Conservation (phyloP, 768 basidiomycete species). For the Leccinum disarticulatum region DNA sequence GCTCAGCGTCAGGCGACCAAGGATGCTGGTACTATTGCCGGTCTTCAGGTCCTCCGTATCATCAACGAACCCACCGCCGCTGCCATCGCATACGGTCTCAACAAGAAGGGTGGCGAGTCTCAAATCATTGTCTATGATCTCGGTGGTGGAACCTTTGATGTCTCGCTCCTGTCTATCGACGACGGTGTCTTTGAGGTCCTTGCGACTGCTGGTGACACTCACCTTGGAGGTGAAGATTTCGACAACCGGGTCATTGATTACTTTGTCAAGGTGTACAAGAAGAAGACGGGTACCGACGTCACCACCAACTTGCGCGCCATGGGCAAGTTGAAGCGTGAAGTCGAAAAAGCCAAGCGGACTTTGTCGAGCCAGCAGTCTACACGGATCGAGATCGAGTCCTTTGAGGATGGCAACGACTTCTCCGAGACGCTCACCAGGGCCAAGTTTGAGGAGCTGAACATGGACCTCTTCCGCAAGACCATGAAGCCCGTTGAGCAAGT, state of each 20-base stretch:
- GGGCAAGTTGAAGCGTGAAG: constrained; percentile 90
- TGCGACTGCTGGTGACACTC: constrained; percentile 91
- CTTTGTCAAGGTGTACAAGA: constrained; percentile 88
- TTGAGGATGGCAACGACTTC: constrained; percentile 96
- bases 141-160: constrained; percentile 98
- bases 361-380: constrained; percentile 87
- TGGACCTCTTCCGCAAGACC: constrained; percentile 98
- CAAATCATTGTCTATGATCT: constrained; percentile 98
- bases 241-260: constrained; percentile 92
- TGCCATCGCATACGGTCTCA: constrained; percentile 96
- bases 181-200: constrained; percentile 91
- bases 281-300: constrained; percentile 86
- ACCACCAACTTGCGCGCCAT: constrained; percentile 77
- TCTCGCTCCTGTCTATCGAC: constrained; percentile 92
- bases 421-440: constrained; percentile 96
- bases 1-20: constrained; percentile 99
- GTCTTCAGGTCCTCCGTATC: constrained; percentile 92
- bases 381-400: constrained; percentile 92
- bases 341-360: constrained; percentile 94
- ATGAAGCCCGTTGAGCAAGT: constrained; percentile 99
- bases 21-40: constrained; percentile 94
- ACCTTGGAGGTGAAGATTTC: constrained; percentile 95
- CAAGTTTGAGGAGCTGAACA: constrained; percentile 98
- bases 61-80: constrained; percentile 98
- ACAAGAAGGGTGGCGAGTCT: constrained; percentile 92